Evolutionary conservation across 192 early-diverging fungal species (phyloP), one percentile per base, ranked within the genome.

Genomic region (Backusella circina): DNA sequence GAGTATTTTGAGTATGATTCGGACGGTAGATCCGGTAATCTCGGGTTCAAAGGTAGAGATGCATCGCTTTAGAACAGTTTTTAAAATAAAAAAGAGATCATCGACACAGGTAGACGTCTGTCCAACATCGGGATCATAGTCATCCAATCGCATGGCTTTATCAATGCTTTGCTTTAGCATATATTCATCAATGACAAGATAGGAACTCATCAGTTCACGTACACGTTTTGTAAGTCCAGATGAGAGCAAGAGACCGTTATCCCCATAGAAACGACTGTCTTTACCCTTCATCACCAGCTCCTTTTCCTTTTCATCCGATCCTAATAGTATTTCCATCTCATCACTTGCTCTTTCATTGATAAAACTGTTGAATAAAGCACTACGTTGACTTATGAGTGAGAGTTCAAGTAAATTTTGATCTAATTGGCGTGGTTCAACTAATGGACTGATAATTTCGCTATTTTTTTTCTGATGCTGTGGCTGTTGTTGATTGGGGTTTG

Each of bases 71-170:
- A 95, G 79, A 5, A 90, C 88, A 28, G 91, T 93, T 72, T 93
- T 92, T 26, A 95, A 80, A 44, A 99, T 92, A 80, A 94, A 99
- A 79, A 98, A 98, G 8, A 97, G 89, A 75, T 99, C 98, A 51
- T 95, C 98, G 10, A 98, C 96, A 74, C 93, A 90, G 7, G 85
- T 87, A 18, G 88, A 90, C 0, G 87, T 71, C 13, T 37, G 39
- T 3, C 23, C 21, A 16, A 74, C 70, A 5, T 68, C 80, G 33
- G 72, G 50, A 57, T 92, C 89, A 21, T 87, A 85, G 41, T 88
- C 80, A 39, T 94, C 92, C 38, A 95, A 83, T 23, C 75, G 83
- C 84, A 94, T 88, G 1, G 93, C 93, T 88, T 93, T 95, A 65
- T 94, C 91, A 8, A 95, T 86, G 61, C 88, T 88, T 35, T 88